Evolutionary conservation across 306 rosid genomes (phyloP), one percentile per base, ranked within the genome.

Genomic region (Vicia sativa): DNA sequence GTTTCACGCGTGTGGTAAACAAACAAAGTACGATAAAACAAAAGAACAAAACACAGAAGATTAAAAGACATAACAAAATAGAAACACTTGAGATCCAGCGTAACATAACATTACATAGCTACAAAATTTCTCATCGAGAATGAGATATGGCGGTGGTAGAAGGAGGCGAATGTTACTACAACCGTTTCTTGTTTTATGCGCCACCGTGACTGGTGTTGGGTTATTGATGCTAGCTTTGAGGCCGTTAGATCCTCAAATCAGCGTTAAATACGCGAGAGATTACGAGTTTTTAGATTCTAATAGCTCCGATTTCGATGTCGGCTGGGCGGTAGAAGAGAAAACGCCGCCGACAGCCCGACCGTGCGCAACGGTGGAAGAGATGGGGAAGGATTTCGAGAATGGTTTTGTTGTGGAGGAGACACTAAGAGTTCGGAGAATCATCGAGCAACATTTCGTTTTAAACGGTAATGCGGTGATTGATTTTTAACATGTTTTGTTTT

Each of bases 301-400:
- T 39, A 56, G 18, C 29, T 69, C 82, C 0, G 58, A 37, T 23
- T 50, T 80, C 28, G 71, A 64, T 18, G 75, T 25, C 19, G 31
- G 37, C 9, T 54, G 71, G 13, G 52, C 37, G 67, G 25, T 28
- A 11, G 62, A 67, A 16, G 75, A 46, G 77, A 18, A 48, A 16
- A 26, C 55, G 0, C 25, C 55, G 28, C 26, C 28, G 13, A 18
- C 55, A 1, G 19, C 28, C 0, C 76, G 75, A 34, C 26, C 85
- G 53, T 93, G 98, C 46, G 91, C 87, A 3, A 83, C 91, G 79
- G 97, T 93, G 80, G 96, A 90, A 60, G 85, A 85, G 77, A 93
- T 93, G 98, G 98, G 97, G 29, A 61, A 82, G 42, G 82, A 79
- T 54, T 84, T 86, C 38, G 53, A 61, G 13, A 67, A 70, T 14